Base-by-base conservation (phyloP, 495 filamentous ascomycete species). In the Mycothermus thermophilus region DNA sequence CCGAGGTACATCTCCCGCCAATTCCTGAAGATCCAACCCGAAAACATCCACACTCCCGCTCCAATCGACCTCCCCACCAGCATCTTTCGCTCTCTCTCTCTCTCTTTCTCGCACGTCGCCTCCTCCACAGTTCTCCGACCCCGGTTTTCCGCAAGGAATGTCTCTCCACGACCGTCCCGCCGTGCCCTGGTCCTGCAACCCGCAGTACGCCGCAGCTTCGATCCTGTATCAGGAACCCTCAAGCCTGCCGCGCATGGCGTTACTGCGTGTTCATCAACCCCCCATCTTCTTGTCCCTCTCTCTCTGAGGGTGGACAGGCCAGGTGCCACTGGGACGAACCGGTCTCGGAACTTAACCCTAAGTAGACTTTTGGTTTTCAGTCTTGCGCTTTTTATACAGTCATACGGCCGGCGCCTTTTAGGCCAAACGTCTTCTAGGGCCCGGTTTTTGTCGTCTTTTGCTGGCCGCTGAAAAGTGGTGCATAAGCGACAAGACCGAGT, bases 261-360 rank as follows among this genome's bases (percentile, higher is more conserved):
- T 47, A 39, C 40, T 52, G 49, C 35, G 38, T 42, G n/a, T n/a
- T n/a, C n/a, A n/a, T n/a, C n/a, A n/a, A n/a, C n/a, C n/a, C n/a
- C n/a, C n/a, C n/a, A n/a, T n/a, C n/a, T n/a, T n/a, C n/a, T n/a
- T n/a, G n/a, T n/a, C n/a, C n/a, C 40, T 28, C 24, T 11, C 36
- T 27, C 35, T 28, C 23, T 25, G 28, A 23, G 16, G 22, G 15
- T 37, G 30, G 42, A 31, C 37, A 47, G 42, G 37, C 48, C 51
- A 51, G 47, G 38, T 25, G 6, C 48, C 41, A 52, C 42, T 38
- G 53, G 50, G 59, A 66, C 63, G 72, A 69, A 69, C 62, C 60
- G 59, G 59, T 55, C 54, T 72, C 66, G 75, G 77, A 80, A 79
- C 77, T 80, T 82, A 82, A 82, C 77, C 77, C 77, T 82, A 82